These are phyloP conservation scores for Inga laurina DNA, from an alignment of 306 rosid genomes.

Conservation along the genomic window DNA sequence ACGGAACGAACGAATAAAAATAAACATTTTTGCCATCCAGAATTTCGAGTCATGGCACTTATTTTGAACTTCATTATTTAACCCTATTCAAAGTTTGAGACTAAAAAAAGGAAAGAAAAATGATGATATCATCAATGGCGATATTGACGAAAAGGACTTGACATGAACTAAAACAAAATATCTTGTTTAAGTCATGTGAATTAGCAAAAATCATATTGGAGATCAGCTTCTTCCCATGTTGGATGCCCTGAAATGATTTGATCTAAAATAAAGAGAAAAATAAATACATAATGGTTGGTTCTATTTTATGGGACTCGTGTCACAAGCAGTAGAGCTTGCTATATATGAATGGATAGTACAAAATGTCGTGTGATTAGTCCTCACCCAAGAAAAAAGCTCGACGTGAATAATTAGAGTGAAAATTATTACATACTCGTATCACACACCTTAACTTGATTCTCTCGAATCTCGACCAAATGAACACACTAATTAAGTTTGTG, in stretches of 20 bases:
- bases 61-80: neutral
- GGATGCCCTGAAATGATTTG: neutral
- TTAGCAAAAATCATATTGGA: neutral
- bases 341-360: neutral
- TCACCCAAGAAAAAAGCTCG: neutral
- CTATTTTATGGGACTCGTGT: neutral
- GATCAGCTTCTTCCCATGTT: neutral
- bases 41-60: neutral
- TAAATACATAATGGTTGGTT: neutral
- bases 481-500: neutral
- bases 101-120: neutral
- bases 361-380: neutral
- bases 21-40: neutral
- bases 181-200: neutral
- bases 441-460: neutral
- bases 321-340: neutral
- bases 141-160: neutral
- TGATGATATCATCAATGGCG: neutral
- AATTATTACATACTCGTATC: too few species aligned
- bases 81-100: neutral
- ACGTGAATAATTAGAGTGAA: too few species aligned
- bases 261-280: neutral
- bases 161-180: neutral
- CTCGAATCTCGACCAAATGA: too few species aligned
- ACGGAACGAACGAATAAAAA: neutral